A percentile compares a stretch with the other conserved stretches of the same genome.
These are phyloP conservation scores for Elongisporangium prolatum DNA, from an alignment of 352 stramenopile species.

Conservation along the genomic window DNA sequence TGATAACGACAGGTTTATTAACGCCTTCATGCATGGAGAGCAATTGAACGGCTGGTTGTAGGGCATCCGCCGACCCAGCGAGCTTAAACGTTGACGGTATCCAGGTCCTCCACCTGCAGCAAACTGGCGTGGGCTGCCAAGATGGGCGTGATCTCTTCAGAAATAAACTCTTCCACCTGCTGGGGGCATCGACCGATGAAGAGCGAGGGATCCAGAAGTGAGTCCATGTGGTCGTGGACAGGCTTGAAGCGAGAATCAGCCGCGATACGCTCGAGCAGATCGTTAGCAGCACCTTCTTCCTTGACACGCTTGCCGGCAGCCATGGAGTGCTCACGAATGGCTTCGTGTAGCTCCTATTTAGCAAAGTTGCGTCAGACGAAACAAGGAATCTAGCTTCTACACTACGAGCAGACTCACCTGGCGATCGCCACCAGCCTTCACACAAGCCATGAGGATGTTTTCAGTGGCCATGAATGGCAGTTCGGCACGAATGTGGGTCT, in stretches of 20 bases:
- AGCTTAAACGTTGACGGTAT: conserved; percentile 95
- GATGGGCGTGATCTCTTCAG: conserved; percentile 92
- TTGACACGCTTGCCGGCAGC: conserved; percentile 97
- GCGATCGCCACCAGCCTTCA: conserved; percentile 97
- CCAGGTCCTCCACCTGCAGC: conserved; percentile 90
- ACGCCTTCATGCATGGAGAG: not conserved
- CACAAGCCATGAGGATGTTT: conserved; percentile 99
- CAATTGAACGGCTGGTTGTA: conserved; percentile 2
- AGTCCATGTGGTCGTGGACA: conserved; percentile 94
- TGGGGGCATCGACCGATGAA: conserved; percentile 97
- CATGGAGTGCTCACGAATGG: conserved; percentile 98
- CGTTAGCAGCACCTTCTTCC: conserved; percentile 96
- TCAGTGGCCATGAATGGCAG: conserved; percentile 99
- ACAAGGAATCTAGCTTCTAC: not conserved
- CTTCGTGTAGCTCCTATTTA: conserved; percentile 92
- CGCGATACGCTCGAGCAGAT: conserved; percentile 96
- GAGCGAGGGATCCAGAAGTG: conserved; percentile 94
- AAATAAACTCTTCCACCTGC: conserved; percentile 95
- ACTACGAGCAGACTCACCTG: conserved; percentile 39
- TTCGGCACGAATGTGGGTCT: conserved; percentile 96
- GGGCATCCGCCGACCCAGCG: not conserved
- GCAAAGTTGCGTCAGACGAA: not conserved
- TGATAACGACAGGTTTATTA: not conserved
- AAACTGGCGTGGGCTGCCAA: conserved; percentile 87
- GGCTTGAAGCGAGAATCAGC: conserved; percentile 92